Evolutionary conservation across 2,329 filamentous ascomycete genomes (phyloP).

Genomic region (Hymenoscyphus albidus): DNA sequence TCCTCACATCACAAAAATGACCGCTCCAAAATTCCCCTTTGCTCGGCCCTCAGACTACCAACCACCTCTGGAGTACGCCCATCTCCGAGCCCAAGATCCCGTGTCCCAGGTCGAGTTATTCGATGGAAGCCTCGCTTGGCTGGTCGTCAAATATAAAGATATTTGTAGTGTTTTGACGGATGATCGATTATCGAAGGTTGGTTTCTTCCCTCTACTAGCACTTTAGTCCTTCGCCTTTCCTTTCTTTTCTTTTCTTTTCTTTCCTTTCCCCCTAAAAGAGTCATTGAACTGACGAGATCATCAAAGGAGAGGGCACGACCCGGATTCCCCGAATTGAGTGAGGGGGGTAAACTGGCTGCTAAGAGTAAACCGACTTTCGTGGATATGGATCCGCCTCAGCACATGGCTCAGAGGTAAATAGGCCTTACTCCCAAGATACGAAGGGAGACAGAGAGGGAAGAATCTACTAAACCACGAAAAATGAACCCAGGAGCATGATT

Average conservation of each 20-base stretch:
- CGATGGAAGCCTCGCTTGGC: conserved; percentile 44
- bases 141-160: conserved; percentile 46
- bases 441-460: neutral
- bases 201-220: neutral
- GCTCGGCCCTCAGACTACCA: conserved; percentile 39
- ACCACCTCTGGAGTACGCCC: conserved; percentile 43
- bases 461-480: neutral
- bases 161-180: conserved; percentile 44
- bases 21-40: conserved; percentile 38
- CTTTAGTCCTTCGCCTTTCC: no score
- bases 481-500: conserved; percentile 43
- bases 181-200: conserved; percentile 8
- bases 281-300: neutral
- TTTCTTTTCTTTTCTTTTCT: no score
- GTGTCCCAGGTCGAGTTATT: conserved; percentile 44
- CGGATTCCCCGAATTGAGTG: conserved; percentile 46
- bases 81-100: conserved; percentile 40
- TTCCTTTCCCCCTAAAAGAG: neutral
- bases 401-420: conserved; percentile 42
- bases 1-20: neutral
- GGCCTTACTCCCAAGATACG: no score
- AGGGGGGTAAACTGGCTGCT: conserved; percentile 44
- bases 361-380: conserved; percentile 48
- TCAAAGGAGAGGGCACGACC: conserved; percentile 38
- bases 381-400: conserved; percentile 47